These are phyloP conservation scores for Gleditsia sinensis DNA, from an alignment of 306 rosid species.

Conservation along the genomic window DNA sequence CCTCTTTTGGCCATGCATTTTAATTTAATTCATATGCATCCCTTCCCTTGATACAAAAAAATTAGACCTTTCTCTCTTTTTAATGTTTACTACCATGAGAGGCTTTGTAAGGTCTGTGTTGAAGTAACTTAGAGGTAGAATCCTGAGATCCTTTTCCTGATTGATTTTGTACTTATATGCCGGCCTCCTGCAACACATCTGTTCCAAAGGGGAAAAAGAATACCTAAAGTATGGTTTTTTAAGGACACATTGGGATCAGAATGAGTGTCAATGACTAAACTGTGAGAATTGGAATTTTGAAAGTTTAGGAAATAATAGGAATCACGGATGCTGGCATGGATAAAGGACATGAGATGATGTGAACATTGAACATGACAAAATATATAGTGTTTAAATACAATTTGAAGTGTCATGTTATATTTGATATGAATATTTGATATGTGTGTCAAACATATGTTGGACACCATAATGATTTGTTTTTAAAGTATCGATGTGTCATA, in stretches of 20 bases:
- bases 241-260: not conserved
- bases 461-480: no score
- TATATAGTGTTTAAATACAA: no score
- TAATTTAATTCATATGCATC: not conserved
- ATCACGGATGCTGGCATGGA: no score
- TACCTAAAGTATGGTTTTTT: not conserved
- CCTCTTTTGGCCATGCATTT: slow-evolving; percentile 1
- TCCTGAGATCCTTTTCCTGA: not conserved
- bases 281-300: not conserved
- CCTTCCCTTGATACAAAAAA: slow-evolving; percentile 14
- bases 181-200: not conserved
- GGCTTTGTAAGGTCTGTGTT: slow-evolving; percentile 4
- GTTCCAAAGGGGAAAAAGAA: not conserved
- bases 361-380: no score
- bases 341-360: no score
- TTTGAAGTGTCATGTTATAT: no score
- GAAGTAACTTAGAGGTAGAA: not conserved
- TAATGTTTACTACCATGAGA: not conserved
- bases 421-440: no score
- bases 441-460: no score
- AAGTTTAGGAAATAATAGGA: no score
- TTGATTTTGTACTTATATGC: not conserved
- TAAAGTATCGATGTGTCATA: no score
- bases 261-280: not conserved
- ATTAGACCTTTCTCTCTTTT: not conserved